Evolutionary conservation across 2,329 filamentous ascomycete genomes (phyloP), one percentile per base, ranked within the genome.

Genomic region (Xylariaceae sp.): DNA sequence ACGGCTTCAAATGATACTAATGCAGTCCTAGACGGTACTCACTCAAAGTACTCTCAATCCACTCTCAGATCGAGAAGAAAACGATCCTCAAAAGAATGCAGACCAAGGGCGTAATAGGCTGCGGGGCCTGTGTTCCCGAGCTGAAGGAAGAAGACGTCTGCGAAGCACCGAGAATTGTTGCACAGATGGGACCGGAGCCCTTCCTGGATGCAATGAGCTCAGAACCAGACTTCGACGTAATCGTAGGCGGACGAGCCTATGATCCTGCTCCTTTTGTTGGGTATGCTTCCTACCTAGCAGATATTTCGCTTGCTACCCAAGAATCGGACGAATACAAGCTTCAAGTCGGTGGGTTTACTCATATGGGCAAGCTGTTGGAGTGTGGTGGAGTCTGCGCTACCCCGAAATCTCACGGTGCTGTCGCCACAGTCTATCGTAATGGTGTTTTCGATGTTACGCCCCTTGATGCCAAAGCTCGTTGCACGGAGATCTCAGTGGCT

Each of bases 301-400:
- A 49, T n/a, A 9, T 48, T 11, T 32, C 45, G 9, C 18, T 46
- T 11, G 15, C 33, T 17, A 13, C 15, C 12, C 9, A 18, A 9
- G 33, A 35, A 19, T 4, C 11, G 9, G 13, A 48, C 7, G 35
- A 48, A 19, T 41, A 36, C 30, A 34, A 16, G 9, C 41, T 54
- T 15, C 39, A 52, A 24, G 41, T 54, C 6, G 72, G 69, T 0
- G 63, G 62, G 0, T 66, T 68, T 26, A 60, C 60, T 7, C 72
- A 78, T 48, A 74, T 78, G 71, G 76, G 74, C 8, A 77, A 79
- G 58, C 71, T 78, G 9, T 63, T 78, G 56, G 74, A 78, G 47
- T 78, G 74, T 16, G 74, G 73, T 1, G 64, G 69, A 0, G 48
- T 63, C 1, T 78, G 73, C 48, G 66, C 72, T 0, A 53, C 59